phyloP scores from a whole-genome alignment of 2,329 filamentous ascomycete species.

The Nemania sp. region DNA sequence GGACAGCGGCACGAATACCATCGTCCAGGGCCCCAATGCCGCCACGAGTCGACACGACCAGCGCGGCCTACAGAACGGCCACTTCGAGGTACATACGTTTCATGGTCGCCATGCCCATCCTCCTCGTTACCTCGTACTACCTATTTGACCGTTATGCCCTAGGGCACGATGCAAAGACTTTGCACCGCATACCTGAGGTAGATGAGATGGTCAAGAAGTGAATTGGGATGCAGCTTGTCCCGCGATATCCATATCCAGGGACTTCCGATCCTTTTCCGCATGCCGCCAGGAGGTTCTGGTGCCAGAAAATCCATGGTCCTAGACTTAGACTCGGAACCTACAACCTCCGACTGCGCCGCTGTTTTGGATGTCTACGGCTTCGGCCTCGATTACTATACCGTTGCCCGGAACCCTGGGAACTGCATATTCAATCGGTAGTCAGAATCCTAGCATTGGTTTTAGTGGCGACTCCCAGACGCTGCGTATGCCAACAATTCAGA shows the following conservation, averaged over 20 bases:
- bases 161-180: constrained; percentile 42
- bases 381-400: not conserved
- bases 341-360: not conserved
- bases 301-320: not conserved
- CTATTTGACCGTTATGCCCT: constrained; percentile 58
- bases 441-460: not conserved
- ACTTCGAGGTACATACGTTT: constrained; percentile 59
- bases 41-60: constrained; percentile 48
- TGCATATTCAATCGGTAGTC: not conserved
- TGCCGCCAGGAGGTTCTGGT: no score
- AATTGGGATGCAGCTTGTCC: not conserved
- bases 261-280: not conserved
- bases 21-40: constrained; percentile 3
- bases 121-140: constrained; percentile 67
- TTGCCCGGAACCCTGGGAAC: no score
- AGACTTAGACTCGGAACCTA: not conserved
- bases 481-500: not conserved
- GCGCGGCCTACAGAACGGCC: constrained; percentile 54
- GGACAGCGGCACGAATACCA: constrained; percentile 9
- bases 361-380: not conserved
- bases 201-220: constrained; percentile 10
- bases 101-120: constrained; percentile 66
- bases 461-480: not conserved
- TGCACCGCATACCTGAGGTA: constrained; percentile 6
- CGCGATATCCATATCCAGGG: not conserved